phyloP scores from a whole-genome alignment of 2,329 filamentous ascomycete genomes.

The Trichoderma pleuroti region DNA sequence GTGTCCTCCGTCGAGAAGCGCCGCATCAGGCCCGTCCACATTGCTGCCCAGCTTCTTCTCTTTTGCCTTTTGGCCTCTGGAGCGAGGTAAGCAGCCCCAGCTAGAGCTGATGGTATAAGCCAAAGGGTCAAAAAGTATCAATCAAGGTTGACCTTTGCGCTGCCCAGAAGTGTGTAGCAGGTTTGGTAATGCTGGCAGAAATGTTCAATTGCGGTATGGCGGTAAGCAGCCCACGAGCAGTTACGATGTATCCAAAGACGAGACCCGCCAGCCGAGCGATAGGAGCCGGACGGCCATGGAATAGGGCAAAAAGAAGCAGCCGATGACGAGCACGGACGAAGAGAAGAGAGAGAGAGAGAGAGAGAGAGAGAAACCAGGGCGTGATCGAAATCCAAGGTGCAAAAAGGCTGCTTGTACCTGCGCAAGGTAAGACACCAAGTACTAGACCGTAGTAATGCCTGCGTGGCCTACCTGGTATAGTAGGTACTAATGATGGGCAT shows the following conservation, averaged over 20 bases:
- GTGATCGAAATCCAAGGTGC: not conserved
- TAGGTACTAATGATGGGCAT: no score
- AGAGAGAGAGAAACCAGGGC: not conserved
- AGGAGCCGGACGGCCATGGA: constrained; percentile 11
- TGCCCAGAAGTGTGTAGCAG: not conserved
- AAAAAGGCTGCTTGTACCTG: not conserved
- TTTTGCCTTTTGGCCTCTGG: not conserved
- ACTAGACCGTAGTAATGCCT: not conserved
- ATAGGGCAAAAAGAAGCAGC: not conserved
- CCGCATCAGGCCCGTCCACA: constrained; percentile 63
- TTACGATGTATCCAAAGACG: constrained; percentile 16
- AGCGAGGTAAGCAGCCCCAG: not conserved
- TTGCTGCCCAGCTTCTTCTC: constrained; percentile 22
- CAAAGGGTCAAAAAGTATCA: not conserved
- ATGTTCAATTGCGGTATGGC: not conserved
- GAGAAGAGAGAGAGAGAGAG: not conserved
- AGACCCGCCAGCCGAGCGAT: constrained; percentile 13
- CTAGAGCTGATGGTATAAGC: not conserved
- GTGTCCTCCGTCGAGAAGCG: constrained; percentile 56
- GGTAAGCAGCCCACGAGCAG: not conserved
- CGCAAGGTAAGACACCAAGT: not conserved
- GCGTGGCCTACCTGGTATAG: not conserved
- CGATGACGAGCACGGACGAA: not conserved
- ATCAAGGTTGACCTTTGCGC: not conserved
- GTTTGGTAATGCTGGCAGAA: not conserved